These are phyloP conservation scores for Chondrostereum purpureum DNA, from an alignment of 1,284 basidiomycete genomes.

Conservation along the genomic window DNA sequence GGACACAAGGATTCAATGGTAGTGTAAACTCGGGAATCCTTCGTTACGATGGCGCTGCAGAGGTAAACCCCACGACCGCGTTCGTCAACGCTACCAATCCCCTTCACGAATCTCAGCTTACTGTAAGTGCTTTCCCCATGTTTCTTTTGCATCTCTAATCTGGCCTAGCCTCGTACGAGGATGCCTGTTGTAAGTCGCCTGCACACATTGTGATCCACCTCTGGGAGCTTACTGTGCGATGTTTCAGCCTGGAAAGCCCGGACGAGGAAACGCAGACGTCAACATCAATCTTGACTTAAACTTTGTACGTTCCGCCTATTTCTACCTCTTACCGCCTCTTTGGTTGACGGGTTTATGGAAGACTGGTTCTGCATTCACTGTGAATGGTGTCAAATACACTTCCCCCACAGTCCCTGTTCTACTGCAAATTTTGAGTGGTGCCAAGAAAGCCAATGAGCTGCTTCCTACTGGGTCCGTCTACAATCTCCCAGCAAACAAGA, in stretches of 20 bases:
- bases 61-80: slow-evolving; percentile 25
- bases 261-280: neutral
- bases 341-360: neutral
- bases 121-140: neutral
- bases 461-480: slow-evolving; percentile 22
- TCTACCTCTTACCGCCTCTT: neutral
- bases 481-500: slow-evolving; percentile 24
- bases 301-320: neutral
- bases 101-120: neutral
- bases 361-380: neutral
- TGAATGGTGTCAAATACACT: neutral
- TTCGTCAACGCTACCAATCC: neutral
- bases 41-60: slow-evolving; percentile 33
- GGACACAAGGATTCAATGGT: slow-evolving; percentile 17
- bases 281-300: neutral
- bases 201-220: neutral
- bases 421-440: slow-evolving; percentile 28
- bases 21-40: slow-evolving; percentile 37
- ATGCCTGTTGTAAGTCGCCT: neutral
- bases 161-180: neutral
- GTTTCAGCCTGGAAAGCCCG: neutral
- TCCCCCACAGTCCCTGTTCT: slow-evolving; percentile 12
- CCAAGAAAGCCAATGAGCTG: slow-evolving; percentile 18
- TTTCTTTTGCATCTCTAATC: neutral
- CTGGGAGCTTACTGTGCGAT: neutral